Evolutionary conservation across 129 eudicot species (phyloP), one percentile per base, ranked within the genome.

Genomic region (Saussurea involucrata): DNA sequence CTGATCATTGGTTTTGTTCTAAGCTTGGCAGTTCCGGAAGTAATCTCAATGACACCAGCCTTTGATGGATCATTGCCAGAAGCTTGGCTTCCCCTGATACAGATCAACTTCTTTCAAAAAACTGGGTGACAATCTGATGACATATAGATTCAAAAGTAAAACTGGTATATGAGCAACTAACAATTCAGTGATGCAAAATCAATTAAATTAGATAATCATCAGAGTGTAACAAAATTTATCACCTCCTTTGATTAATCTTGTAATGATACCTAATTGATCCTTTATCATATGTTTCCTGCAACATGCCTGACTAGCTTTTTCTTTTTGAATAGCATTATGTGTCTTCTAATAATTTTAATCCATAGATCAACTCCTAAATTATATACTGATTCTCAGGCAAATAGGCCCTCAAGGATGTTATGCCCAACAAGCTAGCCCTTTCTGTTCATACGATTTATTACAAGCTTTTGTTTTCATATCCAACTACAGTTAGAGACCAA

Each of bases 41-140:
- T 31, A n/a, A 34, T 72, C 4, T 65, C 68, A 11, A 64, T 8
- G 24, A 11, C 29, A 79, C 55, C 67, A 24, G 5, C 53, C 33
- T 64, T 44, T 49, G 53, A 36, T 49, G 68, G 3, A 28, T 72
- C 73, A 49, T 72, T 72, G 66, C 21, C 66, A 64, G 37, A 79
- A 63, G 40, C 68, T 44, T 32, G 78, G 65, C 53, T 72, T 72
- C 66, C 78, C 78, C 83, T 79, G 78, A 31, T 32, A 72, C 74
- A 71, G 29, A 63, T 57, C 37, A 42, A 42, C 57, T 44, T 63
- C 20, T 72, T 33, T 40, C n/a, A 61, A 36, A 68, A 33, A 34
- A 28, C 10, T 69, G 70, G 36, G 10, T 18, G 8, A 69, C 40
- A 34, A 34, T 36, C 25, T 8, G 63, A 75, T 37, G 7, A 34